These are phyloP conservation scores for Escallonia rubra DNA, from an alignment of 129 eudicot genomes.

Conservation along the genomic window DNA sequence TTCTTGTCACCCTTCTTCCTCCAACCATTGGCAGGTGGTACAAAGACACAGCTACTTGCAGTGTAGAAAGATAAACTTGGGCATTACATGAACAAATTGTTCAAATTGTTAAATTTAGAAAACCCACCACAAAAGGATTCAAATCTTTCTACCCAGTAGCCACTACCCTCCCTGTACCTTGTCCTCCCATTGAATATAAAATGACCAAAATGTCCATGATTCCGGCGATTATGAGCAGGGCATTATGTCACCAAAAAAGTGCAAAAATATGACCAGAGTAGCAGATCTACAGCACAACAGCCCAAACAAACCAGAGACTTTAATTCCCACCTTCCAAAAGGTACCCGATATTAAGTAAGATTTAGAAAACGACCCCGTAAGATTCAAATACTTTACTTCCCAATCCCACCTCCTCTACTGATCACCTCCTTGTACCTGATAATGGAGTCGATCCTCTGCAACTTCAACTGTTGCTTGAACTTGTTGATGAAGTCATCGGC, in stretches of 20 bases:
- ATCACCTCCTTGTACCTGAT: conserved; percentile 77
- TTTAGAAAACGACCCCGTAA: conserved; percentile 22
- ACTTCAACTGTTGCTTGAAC: conserved; percentile 77
- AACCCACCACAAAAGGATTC: not conserved
- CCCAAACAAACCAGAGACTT: not conserved
- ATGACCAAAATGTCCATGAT: not conserved
- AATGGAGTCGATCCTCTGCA: conserved; percentile 85
- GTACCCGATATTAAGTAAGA: conserved; percentile 14
- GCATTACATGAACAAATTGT: not conserved
- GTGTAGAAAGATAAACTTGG: not conserved
- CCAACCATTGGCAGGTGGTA: not conserved
- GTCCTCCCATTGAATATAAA: not conserved
- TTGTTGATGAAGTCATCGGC: conserved; percentile 89
- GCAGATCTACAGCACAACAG: not conserved
- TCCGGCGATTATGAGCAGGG: too few species aligned
- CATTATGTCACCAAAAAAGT: too few species aligned
- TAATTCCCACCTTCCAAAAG: conserved; percentile 2
- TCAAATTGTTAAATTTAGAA: not conserved
- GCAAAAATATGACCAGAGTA: too few species aligned
- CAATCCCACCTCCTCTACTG: conserved; percentile 49
- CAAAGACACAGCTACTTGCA: not conserved
- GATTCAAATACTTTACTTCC: conserved; percentile 13
- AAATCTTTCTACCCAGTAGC: not conserved
- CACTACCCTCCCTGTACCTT: not conserved
- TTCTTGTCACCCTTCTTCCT: not conserved